These are phyloP conservation scores for Saposhnikovia divaricata DNA, from an alignment of 129 eudicot species.

Conservation along the genomic window DNA sequence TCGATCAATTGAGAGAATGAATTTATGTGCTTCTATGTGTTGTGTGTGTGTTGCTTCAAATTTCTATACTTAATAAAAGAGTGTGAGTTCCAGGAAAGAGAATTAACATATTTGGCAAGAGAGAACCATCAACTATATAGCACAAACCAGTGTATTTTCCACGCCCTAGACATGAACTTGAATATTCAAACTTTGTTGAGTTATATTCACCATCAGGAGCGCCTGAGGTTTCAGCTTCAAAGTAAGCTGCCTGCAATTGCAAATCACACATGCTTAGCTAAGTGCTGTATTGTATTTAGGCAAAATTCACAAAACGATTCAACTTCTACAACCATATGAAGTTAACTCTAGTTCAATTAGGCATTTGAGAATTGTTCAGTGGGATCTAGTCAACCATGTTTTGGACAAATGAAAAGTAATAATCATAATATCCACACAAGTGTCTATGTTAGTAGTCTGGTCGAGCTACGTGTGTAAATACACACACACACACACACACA, in stretches of 20 bases:
- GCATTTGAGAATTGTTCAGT: not conserved
- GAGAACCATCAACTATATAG: not conserved
- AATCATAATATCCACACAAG: not conserved
- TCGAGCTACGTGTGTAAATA: too few relatives aligned
- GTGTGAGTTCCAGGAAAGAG: not conserved
- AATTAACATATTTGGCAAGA: not conserved
- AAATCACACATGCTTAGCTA: conserved; percentile 10
- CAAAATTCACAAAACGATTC: not conserved
- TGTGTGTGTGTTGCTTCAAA: not conserved
- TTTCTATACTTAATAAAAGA: not conserved
- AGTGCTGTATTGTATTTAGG: not conserved
- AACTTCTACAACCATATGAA: not conserved
- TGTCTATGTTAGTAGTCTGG: not conserved
- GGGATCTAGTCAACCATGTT: not conserved
- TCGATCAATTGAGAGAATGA: not conserved
- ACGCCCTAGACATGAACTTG: conserved; percentile 37
- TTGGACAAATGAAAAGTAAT: not conserved
- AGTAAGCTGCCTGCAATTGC: conserved; percentile 54
- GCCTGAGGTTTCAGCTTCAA: conserved; percentile 57
- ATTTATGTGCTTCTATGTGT: not conserved
- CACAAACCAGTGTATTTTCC: conserved; percentile 61
- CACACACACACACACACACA: too few relatives aligned
- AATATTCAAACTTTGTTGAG: conserved; percentile 36
- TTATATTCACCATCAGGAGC: conserved; percentile 46
- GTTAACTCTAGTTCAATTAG: not conserved